Evolutionary conservation across 2,329 filamentous ascomycete genomes (phyloP).

Genomic region (Aspergillus ochraceoroseus): DNA sequence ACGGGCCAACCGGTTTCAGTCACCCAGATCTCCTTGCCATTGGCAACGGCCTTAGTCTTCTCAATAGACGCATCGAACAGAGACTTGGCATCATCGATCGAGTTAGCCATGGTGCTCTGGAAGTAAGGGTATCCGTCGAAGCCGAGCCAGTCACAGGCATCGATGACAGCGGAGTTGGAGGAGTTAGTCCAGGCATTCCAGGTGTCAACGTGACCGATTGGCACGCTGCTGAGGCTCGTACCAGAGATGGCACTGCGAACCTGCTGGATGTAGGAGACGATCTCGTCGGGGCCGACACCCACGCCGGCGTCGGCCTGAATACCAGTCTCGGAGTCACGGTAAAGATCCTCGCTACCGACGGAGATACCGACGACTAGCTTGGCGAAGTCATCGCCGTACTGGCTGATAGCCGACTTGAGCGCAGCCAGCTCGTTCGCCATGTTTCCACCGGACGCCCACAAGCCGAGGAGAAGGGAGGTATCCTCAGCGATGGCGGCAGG

Average conservation of each 20-base stretch:
- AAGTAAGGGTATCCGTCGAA: conserved; percentile 84
- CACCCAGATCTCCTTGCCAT: conserved; percentile 72
- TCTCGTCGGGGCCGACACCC: conserved; percentile 58
- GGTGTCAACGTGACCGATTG: conserved; percentile 82
- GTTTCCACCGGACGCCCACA: conserved; percentile 72
- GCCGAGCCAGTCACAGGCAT: conserved; percentile 71
- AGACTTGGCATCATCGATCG: conserved; percentile 57
- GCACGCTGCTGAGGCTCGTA: conserved; percentile 51
- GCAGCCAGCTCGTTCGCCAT: conserved; percentile 72
- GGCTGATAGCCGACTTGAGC: conserved; percentile 61
- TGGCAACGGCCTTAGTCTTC: conserved; percentile 54
- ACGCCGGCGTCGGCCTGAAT: conserved; percentile 57
- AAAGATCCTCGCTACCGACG: conserved; percentile 80
- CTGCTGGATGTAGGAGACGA: conserved; percentile 66
- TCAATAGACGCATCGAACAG: conserved; percentile 66
- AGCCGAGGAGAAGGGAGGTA: conserved; percentile 71
- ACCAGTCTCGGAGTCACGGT: conserved; percentile 69
- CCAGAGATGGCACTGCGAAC: conserved; percentile 60
- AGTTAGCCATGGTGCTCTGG: conserved; percentile 63
- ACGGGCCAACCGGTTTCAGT: conserved; percentile 88
- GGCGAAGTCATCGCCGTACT: conserved; percentile 61
- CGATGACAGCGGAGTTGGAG: conserved; percentile 65
- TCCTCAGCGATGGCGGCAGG: conserved; percentile 76
- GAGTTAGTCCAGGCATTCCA: conserved; percentile 75
- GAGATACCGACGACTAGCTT: conserved; percentile 69